phyloP scores from a whole-genome alignment of 2,329 filamentous ascomycete species.

The Metarhizium album region DNA sequence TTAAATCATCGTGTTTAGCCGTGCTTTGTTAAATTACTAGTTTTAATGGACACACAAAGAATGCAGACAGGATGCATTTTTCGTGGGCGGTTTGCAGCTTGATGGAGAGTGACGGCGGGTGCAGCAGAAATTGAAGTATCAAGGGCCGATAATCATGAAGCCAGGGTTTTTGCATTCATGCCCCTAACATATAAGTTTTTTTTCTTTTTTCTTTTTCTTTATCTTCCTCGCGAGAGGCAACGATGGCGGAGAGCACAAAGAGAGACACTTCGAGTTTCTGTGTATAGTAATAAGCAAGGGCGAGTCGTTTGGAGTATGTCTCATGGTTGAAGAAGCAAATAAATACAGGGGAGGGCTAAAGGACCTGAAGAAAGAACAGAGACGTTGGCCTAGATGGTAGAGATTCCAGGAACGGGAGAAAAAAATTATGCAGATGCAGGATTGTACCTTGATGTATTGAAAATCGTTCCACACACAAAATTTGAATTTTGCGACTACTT shows the following conservation, averaged over 20 bases:
- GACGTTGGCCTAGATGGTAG: background rate
- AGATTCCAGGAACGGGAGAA: background rate
- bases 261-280: background rate
- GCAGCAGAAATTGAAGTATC: background rate
- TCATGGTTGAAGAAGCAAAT: background rate
- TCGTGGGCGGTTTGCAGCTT: background rate
- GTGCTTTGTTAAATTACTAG: background rate
- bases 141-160: background rate
- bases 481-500: background rate
- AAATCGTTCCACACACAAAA: background rate
- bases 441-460: background rate
- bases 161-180: background rate
- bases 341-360: background rate
- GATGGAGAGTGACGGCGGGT: background rate
- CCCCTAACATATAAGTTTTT: background rate
- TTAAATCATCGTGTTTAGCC: background rate
- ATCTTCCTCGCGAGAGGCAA: too few relatives aligned
- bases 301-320: background rate
- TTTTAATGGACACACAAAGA: background rate
- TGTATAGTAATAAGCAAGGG: background rate
- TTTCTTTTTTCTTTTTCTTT: too few relatives aligned
- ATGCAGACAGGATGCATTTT: background rate
- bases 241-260: background rate
- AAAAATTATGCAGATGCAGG: background rate
- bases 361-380: background rate